Conservation (phyloP, 2,329 filamentous ascomycete species). For the Ophiostoma populinum region DNA sequence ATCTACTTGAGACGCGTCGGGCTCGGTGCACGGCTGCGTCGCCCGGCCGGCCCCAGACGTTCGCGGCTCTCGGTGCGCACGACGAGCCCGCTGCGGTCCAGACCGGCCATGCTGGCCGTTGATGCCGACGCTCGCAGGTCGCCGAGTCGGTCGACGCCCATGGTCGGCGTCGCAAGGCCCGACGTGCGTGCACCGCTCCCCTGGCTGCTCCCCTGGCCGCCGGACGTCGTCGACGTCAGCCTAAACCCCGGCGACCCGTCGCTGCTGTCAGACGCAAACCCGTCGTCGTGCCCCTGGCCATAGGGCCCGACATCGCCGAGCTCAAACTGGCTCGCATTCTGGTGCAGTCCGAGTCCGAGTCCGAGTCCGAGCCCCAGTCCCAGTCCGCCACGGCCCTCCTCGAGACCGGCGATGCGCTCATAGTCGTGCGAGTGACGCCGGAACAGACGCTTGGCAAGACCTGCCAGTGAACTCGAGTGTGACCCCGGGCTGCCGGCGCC, state of each 20-base stretch:
- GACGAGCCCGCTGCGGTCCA: constrained; percentile 56
- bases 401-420: constrained; percentile 70
- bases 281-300: constrained; percentile 38
- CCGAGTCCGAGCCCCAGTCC: no score
- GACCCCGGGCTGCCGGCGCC: background rate
- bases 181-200: constrained; percentile 28
- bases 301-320: constrained; percentile 51
- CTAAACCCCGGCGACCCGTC: constrained; percentile 19
- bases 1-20: constrained; percentile 41
- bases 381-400: constrained; percentile 57
- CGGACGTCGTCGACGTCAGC: constrained; percentile 6
- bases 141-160: constrained; percentile 35
- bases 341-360: no score
- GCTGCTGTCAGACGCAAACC: constrained; percentile 45
- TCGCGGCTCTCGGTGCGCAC: constrained; percentile 78
- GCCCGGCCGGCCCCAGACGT: constrained; percentile 40
- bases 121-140: constrained; percentile 18
- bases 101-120: background rate
- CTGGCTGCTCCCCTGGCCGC: no score
- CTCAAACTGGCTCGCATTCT: constrained; percentile 61
- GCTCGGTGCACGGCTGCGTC: constrained; percentile 38
- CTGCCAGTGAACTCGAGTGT: constrained; percentile 20
- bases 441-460: constrained; percentile 46
- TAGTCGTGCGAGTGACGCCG: constrained; percentile 38
- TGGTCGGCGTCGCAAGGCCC: constrained; percentile 50